phyloP scores from a whole-genome alignment of 2,329 filamentous ascomycete species.

The Penicillium sp. region DNA sequence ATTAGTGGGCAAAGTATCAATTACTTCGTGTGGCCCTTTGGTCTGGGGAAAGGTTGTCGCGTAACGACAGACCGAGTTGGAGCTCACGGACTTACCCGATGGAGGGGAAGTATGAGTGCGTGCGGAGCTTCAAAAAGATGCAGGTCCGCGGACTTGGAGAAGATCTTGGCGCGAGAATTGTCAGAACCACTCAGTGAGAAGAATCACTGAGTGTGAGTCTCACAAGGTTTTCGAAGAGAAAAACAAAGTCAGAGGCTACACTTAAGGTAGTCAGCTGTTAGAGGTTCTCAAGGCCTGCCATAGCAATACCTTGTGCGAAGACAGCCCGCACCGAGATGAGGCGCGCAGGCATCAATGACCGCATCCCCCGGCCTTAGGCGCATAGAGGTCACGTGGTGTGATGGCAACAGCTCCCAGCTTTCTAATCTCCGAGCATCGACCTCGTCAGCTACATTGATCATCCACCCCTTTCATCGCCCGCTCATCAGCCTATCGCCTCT shows the following conservation, averaged over 20 bases:
- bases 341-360: slow-evolving; percentile 14
- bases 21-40: too few species aligned
- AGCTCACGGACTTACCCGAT: slow-evolving; percentile 11
- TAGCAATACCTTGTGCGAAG: too few species aligned
- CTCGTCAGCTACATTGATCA: slow-evolving; percentile 12
- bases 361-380: slow-evolving; percentile 13
- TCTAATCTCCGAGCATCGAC: slow-evolving; percentile 14
- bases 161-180: too few species aligned
- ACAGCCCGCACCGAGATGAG: slow-evolving; percentile 4
- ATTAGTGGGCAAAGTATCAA: too few species aligned
- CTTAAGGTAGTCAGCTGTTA: too few species aligned
- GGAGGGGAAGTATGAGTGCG: slow-evolving; percentile 17
- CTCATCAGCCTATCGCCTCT: neutral
- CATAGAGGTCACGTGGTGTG: slow-evolving; percentile 10
- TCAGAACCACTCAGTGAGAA: too few species aligned
- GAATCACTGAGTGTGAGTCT: too few species aligned
- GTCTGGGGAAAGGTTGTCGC: too few species aligned
- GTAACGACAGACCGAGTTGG: neutral
- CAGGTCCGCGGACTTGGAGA: neutral
- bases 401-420: slow-evolving; percentile 22
- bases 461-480: slow-evolving; percentile 9
- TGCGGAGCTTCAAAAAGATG: slow-evolving; percentile 1
- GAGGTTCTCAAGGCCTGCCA: too few species aligned
- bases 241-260: too few species aligned
- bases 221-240: too few species aligned